These are phyloP conservation scores for Myriangium duriaei DNA, from an alignment of 2,329 filamentous ascomycete genomes.

Conservation along the genomic window DNA sequence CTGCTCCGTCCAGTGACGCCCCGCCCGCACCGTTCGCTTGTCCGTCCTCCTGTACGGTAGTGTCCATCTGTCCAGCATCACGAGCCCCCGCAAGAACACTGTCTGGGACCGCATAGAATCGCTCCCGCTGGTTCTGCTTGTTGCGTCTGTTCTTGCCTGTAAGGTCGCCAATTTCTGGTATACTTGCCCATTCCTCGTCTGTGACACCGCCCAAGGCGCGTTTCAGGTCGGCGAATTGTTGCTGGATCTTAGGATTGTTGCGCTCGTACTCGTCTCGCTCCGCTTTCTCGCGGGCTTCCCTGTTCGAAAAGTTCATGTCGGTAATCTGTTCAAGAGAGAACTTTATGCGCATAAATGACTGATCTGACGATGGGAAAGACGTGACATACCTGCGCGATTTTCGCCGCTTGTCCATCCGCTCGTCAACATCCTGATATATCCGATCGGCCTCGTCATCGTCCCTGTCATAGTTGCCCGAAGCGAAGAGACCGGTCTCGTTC, in stretches of 20 bases:
- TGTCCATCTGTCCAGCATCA: constrained; percentile 69
- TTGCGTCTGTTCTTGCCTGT: constrained; percentile 84
- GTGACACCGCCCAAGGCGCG: constrained; percentile 75
- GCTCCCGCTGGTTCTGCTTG: constrained; percentile 61
- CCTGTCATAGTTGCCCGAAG: constrained; percentile 88
- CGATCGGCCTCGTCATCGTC: constrained; percentile 96
- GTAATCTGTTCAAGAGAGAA: constrained; percentile 61
- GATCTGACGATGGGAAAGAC: constrained; percentile 13
- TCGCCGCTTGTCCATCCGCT: constrained; percentile 86
- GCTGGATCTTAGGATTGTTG: constrained; percentile 95
- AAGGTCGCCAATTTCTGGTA: constrained; percentile 92
- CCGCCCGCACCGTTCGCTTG: constrained; percentile 32
- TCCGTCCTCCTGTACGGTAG: constrained; percentile 73
- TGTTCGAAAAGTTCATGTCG: constrained; percentile 53
- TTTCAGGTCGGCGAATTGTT: constrained; percentile 95
- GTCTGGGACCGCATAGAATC: constrained; percentile 94
- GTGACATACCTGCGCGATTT: constrained; percentile 71
- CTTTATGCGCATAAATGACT: constrained; percentile 26
- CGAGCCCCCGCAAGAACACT: constrained; percentile 82
- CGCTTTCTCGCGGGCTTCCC: constrained; percentile 85
- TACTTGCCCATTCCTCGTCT: constrained; percentile 90
- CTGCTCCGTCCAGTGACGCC: constrained; percentile 31
- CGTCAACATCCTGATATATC: constrained; percentile 91
- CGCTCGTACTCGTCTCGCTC: constrained; percentile 92
- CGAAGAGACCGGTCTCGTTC: constrained; percentile 91